Evolutionary conservation across 441 rosid genomes (phyloP), one percentile per base, ranked within the genome.

Genomic region (Erodium trifolium): DNA sequence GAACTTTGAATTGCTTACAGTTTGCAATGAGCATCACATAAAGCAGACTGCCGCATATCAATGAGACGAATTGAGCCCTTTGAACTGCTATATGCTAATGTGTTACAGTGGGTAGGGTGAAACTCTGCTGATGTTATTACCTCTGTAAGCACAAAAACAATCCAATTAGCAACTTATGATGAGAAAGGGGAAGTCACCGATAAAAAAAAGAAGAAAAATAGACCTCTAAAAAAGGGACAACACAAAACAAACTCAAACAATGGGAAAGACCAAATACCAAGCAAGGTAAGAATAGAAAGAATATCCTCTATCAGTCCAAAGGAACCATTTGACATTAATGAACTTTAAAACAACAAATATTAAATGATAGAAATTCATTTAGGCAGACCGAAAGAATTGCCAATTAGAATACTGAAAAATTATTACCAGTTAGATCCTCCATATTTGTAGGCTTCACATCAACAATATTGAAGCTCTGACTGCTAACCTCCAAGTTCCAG

Each of bases 111-210:
- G 5, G 74, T 80, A 68, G 99, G 99, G 76, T 94, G 99, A 79
- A 94, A 94, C 67, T 94, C 99, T 55, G 99, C 97, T 73, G 97
- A 86, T 63, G 99, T 94, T 71, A 94, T 92, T 73, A 94, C 99
- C 96, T 92, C 99, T 94, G 94, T 82, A 76, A 74, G 63, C 59
- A 79, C 39, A 11, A 76, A 76, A 18, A 37, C 59, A 73, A 64
- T 66, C 49, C 65, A 16, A 51, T 51, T 14, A 53, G 8, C 14
- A 5, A 53, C 18, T 5, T 3, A 51, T 3, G 4, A 51, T 51
- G 17, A 51, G 59, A 51, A 4, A 13, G 18, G 16, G 59, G 16
- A 51, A 51, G 59, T 51, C 59, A 51, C 9, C 2, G 27, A 23
- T 23, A 23, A 23, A 23, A 23, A 23, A 23, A 23, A 23, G 27